These are phyloP conservation scores for Phytomonas sp. DNA, from an alignment of 208 protist species.

Conservation along the genomic window DNA sequence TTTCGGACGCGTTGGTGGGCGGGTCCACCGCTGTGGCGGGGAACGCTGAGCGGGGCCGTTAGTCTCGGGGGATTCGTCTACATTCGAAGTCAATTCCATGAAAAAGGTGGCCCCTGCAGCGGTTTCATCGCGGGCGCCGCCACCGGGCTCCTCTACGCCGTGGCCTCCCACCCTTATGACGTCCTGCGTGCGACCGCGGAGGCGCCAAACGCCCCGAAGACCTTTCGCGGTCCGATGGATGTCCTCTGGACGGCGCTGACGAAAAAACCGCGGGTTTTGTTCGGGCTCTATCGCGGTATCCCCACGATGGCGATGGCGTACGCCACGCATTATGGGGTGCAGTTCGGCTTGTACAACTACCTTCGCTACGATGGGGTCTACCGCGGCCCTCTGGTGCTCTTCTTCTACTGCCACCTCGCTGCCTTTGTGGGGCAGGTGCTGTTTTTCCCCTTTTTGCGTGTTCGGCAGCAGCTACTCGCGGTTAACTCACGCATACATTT, in stretches of 20 bases:
- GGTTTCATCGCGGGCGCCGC: constrained; percentile 55
- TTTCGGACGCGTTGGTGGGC: constrained; percentile 60
- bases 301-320: constrained; percentile 21
- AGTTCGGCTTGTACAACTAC: constrained; percentile 77
- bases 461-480: constrained; percentile 53
- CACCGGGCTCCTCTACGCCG: constrained; percentile 36
- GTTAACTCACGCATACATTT: constrained; percentile 27
- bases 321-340: constrained; percentile 31
- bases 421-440: constrained; percentile 34
- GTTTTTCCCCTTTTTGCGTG: constrained; percentile 62
- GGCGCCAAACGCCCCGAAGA: constrained; percentile 19
- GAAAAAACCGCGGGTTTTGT: constrained; percentile 44
- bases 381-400: constrained; percentile 43
- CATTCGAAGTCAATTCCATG: constrained; percentile 20
- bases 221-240: constrained; percentile 43
- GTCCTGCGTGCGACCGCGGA: constrained; percentile 68
- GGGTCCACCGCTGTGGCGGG: constrained; percentile 19
- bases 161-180: constrained; percentile 62
- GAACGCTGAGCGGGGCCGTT: constrained; percentile 28
- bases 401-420: constrained; percentile 65
- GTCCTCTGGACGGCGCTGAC: constrained; percentile 50
- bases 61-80: constrained; percentile 30
- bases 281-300: constrained; percentile 52
- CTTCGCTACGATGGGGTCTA: constrained; percentile 68
- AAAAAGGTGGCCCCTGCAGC: not conserved